Evolutionary conservation across 78 protist species (phyloP).

Genomic region (Dictyostelium capitatum): DNA sequence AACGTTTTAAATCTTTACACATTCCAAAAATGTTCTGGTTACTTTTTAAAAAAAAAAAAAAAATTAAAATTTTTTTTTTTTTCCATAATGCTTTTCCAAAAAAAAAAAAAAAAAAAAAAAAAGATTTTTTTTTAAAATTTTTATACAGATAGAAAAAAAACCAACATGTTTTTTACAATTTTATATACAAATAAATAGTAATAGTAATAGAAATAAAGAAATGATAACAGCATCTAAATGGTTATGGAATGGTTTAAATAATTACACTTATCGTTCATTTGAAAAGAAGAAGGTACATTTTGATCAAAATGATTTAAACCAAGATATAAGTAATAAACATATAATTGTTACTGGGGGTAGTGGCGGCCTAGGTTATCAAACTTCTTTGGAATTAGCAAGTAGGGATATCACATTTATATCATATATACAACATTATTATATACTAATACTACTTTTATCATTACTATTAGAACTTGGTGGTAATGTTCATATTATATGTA

Average conservation of each 20-base stretch:
- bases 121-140: no score
- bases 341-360: conserved; percentile 58
- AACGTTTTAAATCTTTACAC: no score
- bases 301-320: neutral
- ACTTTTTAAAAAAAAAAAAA: no score
- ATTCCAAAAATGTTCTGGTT: no score
- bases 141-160: no score
- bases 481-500: conserved; percentile 60
- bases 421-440: no score
- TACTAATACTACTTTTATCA: neutral
- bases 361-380: conserved; percentile 49
- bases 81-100: no score
- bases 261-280: conserved; percentile 12
- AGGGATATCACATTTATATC: neutral
- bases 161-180: no score
- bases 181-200: neutral
- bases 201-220: neutral
- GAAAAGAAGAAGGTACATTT: conserved; percentile 18
- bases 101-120: neutral
- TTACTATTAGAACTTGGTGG: conserved; percentile 36
- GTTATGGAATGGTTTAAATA: conserved; percentile 39
- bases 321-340: conserved; percentile 6
- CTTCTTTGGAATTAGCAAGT: conserved; percentile 41
- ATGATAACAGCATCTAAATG: conserved; percentile 66
- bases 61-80: no score